Evolutionary conservation across 176 grass and related monocot species (phyloP).

Genomic region (Triticum turgidum): DNA sequence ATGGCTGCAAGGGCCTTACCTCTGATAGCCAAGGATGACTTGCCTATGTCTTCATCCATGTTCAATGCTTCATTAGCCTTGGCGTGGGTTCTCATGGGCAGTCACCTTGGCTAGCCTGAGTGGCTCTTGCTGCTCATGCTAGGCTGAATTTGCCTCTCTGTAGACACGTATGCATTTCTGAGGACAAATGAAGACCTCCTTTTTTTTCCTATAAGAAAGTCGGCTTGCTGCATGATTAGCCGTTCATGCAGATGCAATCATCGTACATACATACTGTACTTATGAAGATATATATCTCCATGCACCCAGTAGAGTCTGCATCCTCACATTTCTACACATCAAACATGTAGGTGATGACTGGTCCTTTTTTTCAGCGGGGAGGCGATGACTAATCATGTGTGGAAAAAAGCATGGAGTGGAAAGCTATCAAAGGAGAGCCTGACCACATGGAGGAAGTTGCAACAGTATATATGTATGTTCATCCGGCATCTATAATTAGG

Average conservation of each 20-base stretch:
- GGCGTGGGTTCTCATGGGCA: slow-evolving; percentile 28
- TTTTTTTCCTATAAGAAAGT: background rate
- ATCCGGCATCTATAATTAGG: background rate
- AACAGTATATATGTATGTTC: background rate
- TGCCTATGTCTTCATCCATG: slow-evolving; percentile 19
- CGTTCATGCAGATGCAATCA: background rate
- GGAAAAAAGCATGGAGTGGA: background rate
- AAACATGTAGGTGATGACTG: background rate
- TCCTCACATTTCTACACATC: background rate
- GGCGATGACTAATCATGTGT: too few relatives aligned
- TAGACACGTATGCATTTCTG: background rate
- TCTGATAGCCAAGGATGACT: slow-evolving; percentile 42
- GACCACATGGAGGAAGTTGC: background rate
- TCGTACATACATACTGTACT: background rate
- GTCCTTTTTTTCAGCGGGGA: too few relatives aligned
- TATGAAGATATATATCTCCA: background rate
- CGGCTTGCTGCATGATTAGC: background rate
- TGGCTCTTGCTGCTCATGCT: slow-evolving; percentile 30
- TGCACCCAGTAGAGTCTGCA: too few relatives aligned
- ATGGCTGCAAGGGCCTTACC: slow-evolving; percentile 29
- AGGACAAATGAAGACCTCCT: background rate
- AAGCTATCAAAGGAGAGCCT: background rate
- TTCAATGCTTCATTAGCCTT: background rate
- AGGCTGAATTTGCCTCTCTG: slow-evolving; percentile 23
- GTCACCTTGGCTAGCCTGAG: slow-evolving; percentile 53